Conservation (phyloP, 1,139 yeast species). For the Scheffersomyces insectosa region DNA sequence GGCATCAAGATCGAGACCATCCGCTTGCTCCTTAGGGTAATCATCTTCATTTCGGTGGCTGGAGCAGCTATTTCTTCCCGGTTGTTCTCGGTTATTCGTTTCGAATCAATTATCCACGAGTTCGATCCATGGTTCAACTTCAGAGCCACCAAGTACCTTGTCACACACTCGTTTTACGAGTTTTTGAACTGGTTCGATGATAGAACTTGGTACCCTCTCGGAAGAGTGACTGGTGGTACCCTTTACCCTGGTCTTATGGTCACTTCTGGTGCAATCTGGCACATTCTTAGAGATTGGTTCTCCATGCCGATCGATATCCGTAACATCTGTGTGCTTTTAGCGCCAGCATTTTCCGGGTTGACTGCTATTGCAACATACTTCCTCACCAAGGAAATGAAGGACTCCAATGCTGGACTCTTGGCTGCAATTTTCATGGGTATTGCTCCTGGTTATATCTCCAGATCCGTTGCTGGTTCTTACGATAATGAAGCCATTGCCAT, state of each 20-base stretch:
- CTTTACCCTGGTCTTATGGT: constrained; percentile 98
- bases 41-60: constrained; percentile 70
- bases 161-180: constrained; percentile 79
- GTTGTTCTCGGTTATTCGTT: constrained; percentile 75
- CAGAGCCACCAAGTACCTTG: constrained; percentile 91
- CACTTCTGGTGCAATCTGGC: constrained; percentile 89
- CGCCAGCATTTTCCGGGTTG: constrained; percentile 93
- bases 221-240: constrained; percentile 99
- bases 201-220: constrained; percentile 98
- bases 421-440: constrained; percentile 96
- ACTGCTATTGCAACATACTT: constrained; percentile 93
- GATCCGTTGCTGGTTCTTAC: constrained; percentile 98
- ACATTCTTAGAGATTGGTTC: constrained; percentile 58
- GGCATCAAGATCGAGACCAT: constrained; percentile 43
- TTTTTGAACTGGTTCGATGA: constrained; percentile 98
- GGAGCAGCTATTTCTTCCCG: constrained; percentile 93
- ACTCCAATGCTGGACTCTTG: constrained; percentile 83
- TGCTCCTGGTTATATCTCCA: constrained; percentile 97
- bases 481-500: constrained; percentile 99
- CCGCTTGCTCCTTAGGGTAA: constrained; percentile 55
- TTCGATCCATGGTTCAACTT: constrained; percentile 99
- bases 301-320: constrained; percentile 91
- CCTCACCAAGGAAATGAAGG: constrained; percentile 88
- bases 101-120: constrained; percentile 96
- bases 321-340: constrained; percentile 91